Conservation (phyloP, 2,329 filamentous ascomycete species). For the Colletotrichum liriopes region DNA sequence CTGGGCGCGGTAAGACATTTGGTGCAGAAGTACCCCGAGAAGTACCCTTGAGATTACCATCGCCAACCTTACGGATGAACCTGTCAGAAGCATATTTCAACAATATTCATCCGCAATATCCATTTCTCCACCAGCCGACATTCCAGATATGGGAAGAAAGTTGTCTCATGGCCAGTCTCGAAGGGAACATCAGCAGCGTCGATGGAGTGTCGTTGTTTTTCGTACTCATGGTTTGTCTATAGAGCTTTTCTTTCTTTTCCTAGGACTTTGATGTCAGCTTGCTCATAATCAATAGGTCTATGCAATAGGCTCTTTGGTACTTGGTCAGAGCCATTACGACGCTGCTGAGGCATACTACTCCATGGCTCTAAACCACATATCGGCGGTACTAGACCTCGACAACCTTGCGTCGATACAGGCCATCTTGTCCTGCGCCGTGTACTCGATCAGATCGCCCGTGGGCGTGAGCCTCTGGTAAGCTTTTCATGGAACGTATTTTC, state of each 20-base stretch:
- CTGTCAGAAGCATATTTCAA: slow-evolving; percentile 54
- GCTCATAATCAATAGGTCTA: slow-evolving; percentile 31
- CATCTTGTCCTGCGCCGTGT: slow-evolving; percentile 52
- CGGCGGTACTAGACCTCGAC: slow-evolving; percentile 45
- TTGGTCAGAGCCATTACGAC: slow-evolving; percentile 28
- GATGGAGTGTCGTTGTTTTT: slow-evolving; percentile 39
- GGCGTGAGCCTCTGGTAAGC: slow-evolving; percentile 50
- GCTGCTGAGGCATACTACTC: slow-evolving; percentile 40
- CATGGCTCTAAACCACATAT: slow-evolving; percentile 44
- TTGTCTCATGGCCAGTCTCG: slow-evolving; percentile 39
- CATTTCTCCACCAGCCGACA: slow-evolving; percentile 55
- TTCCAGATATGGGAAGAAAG: slow-evolving; percentile 51
- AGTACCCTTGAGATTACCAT: slow-evolving; percentile 41
- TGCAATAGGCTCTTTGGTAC: slow-evolving; percentile 42
- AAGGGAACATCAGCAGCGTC: background rate
- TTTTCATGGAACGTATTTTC: background rate
- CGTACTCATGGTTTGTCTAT: slow-evolving; percentile 43
- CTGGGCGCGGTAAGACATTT: background rate
- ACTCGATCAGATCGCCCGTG: slow-evolving; percentile 50
- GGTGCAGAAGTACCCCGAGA: background rate
- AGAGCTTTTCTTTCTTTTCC: background rate
- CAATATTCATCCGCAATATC: slow-evolving; percentile 56
- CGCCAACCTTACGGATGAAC: slow-evolving; percentile 34
- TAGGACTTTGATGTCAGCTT: background rate
- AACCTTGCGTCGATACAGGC: slow-evolving; percentile 53